A percentile compares a stretch with the other conserved stretches of the same genome.
Conservation (phyloP, 305 asterid genomes). For the Rubia occidens region DNA sequence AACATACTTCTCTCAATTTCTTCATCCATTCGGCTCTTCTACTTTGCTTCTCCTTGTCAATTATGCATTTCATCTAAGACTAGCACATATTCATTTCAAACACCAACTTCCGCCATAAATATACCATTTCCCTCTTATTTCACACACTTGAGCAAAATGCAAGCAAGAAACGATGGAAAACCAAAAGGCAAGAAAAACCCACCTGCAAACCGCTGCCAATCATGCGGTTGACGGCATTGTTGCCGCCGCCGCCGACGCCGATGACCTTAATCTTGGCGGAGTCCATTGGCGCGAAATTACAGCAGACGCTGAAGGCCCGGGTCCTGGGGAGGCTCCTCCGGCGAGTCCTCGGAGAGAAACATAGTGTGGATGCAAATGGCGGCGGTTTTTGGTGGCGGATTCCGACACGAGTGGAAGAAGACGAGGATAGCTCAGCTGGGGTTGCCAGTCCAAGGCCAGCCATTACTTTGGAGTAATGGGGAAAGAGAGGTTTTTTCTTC, state of each 20-base stretch:
- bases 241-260: conserved; percentile 98
- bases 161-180: background rate
- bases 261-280: conserved; percentile 85
- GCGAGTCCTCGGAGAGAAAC: conserved; percentile 34
- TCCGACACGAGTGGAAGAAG: conserved; percentile 32
- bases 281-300: conserved; percentile 54
- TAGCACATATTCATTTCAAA: background rate
- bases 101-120: background rate
- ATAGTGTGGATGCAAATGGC: conserved; percentile 33
- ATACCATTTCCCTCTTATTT: background rate
- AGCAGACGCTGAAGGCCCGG: conserved; percentile 33
- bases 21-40: background rate
- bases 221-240: conserved; percentile 96
- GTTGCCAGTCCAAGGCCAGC: conserved; percentile 41
- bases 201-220: conserved; percentile 90
- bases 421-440: conserved; percentile 43
- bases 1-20: background rate
- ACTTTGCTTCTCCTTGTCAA: background rate
- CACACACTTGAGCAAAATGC: background rate
- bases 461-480: conserved; percentile 17
- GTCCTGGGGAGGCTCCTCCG: conserved; percentile 31
- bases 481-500: background rate
- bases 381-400: conserved; percentile 22
- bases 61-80: too few species aligned
- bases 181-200: conserved; percentile 10